These are phyloP conservation scores for Karstenula rhodostoma DNA, from an alignment of 2,329 filamentous ascomycete species.

Conservation along the genomic window DNA sequence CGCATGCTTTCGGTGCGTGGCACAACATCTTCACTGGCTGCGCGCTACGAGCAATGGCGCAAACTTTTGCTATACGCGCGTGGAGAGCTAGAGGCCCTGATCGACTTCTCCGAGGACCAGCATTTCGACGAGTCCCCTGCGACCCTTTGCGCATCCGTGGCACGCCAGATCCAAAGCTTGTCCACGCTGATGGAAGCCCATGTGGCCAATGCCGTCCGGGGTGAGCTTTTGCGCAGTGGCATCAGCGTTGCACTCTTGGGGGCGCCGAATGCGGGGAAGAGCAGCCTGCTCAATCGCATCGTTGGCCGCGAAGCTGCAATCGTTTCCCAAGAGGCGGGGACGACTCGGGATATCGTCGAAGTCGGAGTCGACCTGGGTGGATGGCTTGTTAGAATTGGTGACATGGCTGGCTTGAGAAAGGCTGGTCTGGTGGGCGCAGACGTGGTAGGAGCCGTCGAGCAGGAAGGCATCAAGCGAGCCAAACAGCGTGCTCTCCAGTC, in stretches of 20 bases:
- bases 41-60: constrained; percentile 85
- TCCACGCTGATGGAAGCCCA: constrained; percentile 71
- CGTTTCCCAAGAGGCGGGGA: constrained; percentile 90
- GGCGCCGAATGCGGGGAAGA: constrained; percentile 94
- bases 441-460: constrained; percentile 76
- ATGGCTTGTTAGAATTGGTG: constrained; percentile 91
- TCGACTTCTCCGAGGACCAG: constrained; percentile 97
- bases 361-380: constrained; percentile 88
- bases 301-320: constrained; percentile 95
- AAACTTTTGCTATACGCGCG: constrained; percentile 78
- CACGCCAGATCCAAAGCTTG: constrained; percentile 68
- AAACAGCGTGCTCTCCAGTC: constrained; percentile 82
- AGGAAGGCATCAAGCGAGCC: constrained; percentile 89
- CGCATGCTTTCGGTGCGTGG: constrained; percentile 84
- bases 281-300: constrained; percentile 87
- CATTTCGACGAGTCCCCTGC: constrained; percentile 90
- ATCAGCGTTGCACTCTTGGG: constrained; percentile 88
- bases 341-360: constrained; percentile 93
- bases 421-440: constrained; percentile 39
- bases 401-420: constrained; percentile 86
- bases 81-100: constrained; percentile 91
- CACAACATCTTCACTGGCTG: constrained; percentile 72
- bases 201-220: constrained; percentile 78
- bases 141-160: constrained; percentile 75
- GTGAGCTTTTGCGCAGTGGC: constrained; percentile 83